Percentiles rank a stretch among this genome's conserved stretches.
Evolutionary conservation across 225 moss, liverwort and hornwort genomes (phyloP).

Genomic region (Sphagnum tenellum): DNA sequence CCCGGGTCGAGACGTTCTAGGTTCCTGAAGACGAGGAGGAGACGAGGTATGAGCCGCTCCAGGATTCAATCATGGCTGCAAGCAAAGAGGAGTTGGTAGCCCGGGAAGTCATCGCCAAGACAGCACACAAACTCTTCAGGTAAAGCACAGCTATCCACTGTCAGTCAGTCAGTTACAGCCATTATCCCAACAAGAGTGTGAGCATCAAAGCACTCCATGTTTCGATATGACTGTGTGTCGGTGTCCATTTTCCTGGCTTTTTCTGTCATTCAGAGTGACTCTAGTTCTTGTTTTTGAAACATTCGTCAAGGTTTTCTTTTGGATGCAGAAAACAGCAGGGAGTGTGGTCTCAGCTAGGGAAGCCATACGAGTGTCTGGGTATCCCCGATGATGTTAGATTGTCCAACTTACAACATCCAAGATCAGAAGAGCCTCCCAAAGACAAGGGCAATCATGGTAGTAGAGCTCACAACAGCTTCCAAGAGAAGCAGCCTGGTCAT

Average conservation of each 20-base stretch:
- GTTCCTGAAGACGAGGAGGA: no score
- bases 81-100: constrained; percentile 86
- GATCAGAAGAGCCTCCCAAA: constrained; percentile 30
- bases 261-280: no score
- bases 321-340: constrained; percentile 69
- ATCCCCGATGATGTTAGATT: constrained; percentile 13
- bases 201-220: no score
- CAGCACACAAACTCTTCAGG: constrained; percentile 65
- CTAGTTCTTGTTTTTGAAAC: no score
- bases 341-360: constrained; percentile 76
- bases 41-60: no score
- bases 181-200: no score
- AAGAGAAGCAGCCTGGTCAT: constrained; percentile 5
- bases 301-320: background rate
- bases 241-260: no score
- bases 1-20: no score
- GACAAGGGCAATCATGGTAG: constrained; percentile 53
- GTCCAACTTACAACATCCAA: no score
- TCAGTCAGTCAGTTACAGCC: no score
- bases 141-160: constrained; percentile 6
- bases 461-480: constrained; percentile 3
- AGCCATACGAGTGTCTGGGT: constrained; percentile 64
- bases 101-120: constrained; percentile 72
- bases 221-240: no score
- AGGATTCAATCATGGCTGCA: constrained; percentile 8